Percentiles rank a stretch among this genome's conserved stretches.
Evolutionary conservation across 1,284 basidiomycete genomes (phyloP).

Genomic region (Hymenochaete sp.): DNA sequence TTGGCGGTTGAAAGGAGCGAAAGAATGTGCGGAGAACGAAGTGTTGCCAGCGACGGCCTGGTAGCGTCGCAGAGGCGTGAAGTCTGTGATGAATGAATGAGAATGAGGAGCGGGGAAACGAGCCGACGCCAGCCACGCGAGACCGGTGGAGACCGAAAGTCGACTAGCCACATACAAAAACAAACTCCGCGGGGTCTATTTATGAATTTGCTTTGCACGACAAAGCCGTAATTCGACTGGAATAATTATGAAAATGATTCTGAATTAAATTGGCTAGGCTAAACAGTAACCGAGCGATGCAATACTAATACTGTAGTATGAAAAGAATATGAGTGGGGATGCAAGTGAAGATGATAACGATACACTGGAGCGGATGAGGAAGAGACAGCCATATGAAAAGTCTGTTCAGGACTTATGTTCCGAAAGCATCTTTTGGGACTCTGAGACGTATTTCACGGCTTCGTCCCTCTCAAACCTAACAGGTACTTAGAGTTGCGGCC

Average conservation of each 20-base stretch:
- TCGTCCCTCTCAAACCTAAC: constrained; percentile 69
- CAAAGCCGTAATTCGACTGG: neutral
- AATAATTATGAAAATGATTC: too few species aligned
- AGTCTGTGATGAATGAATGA: too few species aligned
- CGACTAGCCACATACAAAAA: too few species aligned
- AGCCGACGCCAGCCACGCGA: neutral
- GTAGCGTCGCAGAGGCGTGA: too few species aligned
- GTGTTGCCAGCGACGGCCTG: neutral
- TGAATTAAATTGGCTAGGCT: neutral
- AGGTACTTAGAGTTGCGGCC: constrained; percentile 18
- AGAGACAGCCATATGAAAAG: neutral
- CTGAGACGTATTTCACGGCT: constrained; percentile 54
- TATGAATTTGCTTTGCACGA: too few species aligned
- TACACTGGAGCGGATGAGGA: neutral
- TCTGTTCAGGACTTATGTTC: constrained; percentile 2
- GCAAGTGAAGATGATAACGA: neutral
- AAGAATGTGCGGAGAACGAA: neutral
- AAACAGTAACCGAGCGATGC: too few species aligned
- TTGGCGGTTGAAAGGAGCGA: neutral
- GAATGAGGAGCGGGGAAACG: too few species aligned
- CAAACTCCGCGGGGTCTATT: too few species aligned
- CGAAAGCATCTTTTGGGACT: constrained; percentile 32
- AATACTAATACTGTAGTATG: too few species aligned
- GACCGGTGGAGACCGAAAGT: neutral
- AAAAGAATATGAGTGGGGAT: constrained; percentile 2